Evolutionary conservation across 352 stramenopile species (phyloP).

Genomic region (Phytophthora citrophthora): DNA sequence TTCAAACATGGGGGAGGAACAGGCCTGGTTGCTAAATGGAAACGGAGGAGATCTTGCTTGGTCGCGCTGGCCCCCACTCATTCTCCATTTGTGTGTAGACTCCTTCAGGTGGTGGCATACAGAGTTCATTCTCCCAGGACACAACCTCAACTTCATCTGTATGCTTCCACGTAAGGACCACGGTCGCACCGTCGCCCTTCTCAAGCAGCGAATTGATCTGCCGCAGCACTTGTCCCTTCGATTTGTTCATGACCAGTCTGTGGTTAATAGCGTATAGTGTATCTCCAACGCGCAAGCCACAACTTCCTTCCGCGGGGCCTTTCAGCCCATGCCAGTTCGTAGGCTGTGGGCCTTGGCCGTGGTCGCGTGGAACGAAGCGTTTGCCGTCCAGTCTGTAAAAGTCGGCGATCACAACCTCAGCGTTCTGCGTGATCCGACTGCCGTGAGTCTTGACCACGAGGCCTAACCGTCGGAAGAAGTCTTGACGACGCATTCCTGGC

Average conservation of each 20-base stretch:
- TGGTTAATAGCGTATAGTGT: slow-evolving; percentile 89
- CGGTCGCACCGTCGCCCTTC: slow-evolving; percentile 69
- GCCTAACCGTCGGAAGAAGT: slow-evolving; percentile 83
- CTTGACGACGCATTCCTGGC: slow-evolving; percentile 59
- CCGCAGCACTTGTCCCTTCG: slow-evolving; percentile 80
- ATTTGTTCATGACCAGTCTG: slow-evolving; percentile 88
- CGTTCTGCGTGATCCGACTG: slow-evolving; percentile 87
- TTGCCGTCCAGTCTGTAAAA: slow-evolving; percentile 83
- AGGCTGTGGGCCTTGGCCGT: slow-evolving; percentile 62
- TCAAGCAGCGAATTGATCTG: slow-evolving; percentile 80
- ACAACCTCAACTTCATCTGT: slow-evolving; percentile 78
- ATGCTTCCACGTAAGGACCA: slow-evolving; percentile 87
- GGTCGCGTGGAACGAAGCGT: slow-evolving; percentile 76
- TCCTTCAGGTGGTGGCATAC: slow-evolving; percentile 78
- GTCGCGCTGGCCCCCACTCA: slow-evolving; percentile 81
- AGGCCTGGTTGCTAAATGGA: slow-evolving; percentile 66
- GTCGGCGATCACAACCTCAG: slow-evolving; percentile 81
- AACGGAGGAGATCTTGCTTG: slow-evolving; percentile 86
- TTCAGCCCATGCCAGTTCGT: slow-evolving; percentile 78
- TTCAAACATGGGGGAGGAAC: slow-evolving; percentile 26
- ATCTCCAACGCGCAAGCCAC: slow-evolving; percentile 76
- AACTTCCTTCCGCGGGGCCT: slow-evolving; percentile 75
- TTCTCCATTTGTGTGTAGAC: slow-evolving; percentile 86
- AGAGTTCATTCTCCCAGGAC: slow-evolving; percentile 81
- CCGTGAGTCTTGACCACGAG: slow-evolving; percentile 85